A percentile compares a stretch with the other conserved stretches of the same genome.
Evolutionary conservation across 176 grass and related monocot genomes (phyloP).

Genomic region (Oryza meyeriana): DNA sequence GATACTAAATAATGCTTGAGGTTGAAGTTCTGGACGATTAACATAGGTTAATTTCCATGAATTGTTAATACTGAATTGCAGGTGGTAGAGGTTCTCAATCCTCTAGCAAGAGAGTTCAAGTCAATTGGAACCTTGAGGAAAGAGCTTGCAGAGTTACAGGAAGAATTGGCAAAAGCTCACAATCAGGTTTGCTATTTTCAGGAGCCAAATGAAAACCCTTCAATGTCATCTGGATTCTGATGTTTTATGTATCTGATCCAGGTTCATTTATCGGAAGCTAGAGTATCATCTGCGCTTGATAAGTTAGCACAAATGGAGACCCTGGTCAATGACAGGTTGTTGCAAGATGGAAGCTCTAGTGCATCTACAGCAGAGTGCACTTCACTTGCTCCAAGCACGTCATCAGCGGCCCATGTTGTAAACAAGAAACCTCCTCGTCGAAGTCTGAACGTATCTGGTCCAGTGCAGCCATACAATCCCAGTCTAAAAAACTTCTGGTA

Average conservation of each 20-base stretch:
- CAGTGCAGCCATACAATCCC: constrained; percentile 72
- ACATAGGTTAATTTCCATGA: not conserved
- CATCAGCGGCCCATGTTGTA: constrained; percentile 23
- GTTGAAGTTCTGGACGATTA: not conserved
- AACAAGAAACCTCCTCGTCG: constrained; percentile 40
- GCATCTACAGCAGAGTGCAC: constrained; percentile 35
- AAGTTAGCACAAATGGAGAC: constrained; percentile 85
- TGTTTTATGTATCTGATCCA: constrained; percentile 7
- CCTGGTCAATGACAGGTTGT: constrained; percentile 63
- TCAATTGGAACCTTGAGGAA: constrained; percentile 89
- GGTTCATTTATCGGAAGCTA: constrained; percentile 78
- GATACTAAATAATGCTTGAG: not conserved
- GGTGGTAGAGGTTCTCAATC: constrained; percentile 93
- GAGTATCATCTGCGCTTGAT: constrained; percentile 64
- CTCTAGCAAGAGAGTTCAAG: constrained; percentile 86
- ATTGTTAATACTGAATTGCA: constrained; percentile 30
- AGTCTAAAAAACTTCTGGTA: constrained; percentile 97
- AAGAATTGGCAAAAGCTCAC: constrained; percentile 67
- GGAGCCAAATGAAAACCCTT: not conserved
- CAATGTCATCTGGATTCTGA: not conserved
- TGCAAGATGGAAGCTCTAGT: constrained; percentile 44
- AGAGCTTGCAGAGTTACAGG: constrained; percentile 74
- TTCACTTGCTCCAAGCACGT: constrained; percentile 60
- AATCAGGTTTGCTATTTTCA: constrained; percentile 55
- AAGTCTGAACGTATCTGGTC: constrained; percentile 69